These are phyloP conservation scores for Fusarium palustre DNA, from an alignment of 2,329 filamentous ascomycete species.

Conservation along the genomic window DNA sequence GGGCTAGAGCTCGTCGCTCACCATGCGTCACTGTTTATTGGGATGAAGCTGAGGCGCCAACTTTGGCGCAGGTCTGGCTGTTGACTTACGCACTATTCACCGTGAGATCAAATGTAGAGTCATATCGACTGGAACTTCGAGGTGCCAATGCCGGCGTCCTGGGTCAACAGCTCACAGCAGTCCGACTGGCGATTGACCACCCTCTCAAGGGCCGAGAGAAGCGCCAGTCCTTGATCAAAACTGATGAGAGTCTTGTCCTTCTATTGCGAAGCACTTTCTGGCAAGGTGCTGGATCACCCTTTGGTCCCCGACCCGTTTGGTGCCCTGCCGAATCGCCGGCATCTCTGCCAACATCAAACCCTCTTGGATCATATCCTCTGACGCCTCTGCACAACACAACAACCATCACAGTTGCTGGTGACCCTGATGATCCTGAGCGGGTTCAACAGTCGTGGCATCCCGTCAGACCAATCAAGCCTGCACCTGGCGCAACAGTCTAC, in stretches of 20 bases:
- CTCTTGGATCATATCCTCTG: slow-evolving; percentile 61
- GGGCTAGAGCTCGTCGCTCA: slow-evolving; percentile 67
- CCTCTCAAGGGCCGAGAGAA: slow-evolving; percentile 54
- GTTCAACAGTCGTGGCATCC: slow-evolving; percentile 74
- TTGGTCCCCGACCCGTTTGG: slow-evolving; percentile 74
- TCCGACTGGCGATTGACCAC: slow-evolving; percentile 63
- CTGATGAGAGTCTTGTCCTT: slow-evolving; percentile 53
- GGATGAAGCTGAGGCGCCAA: slow-evolving; percentile 56
- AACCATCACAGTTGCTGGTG: slow-evolving; percentile 54
- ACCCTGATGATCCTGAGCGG: slow-evolving; percentile 56
- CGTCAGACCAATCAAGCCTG: slow-evolving; percentile 76
- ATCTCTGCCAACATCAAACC: slow-evolving; percentile 51
- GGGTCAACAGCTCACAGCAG: slow-evolving; percentile 57
- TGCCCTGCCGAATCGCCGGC: slow-evolving; percentile 59
- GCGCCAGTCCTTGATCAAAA: slow-evolving; percentile 36
- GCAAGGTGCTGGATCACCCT: slow-evolving; percentile 76
- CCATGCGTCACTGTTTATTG: slow-evolving; percentile 61
- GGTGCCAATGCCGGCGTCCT: slow-evolving; percentile 54
- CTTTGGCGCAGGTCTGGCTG: slow-evolving; percentile 65
- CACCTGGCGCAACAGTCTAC: slow-evolving; percentile 77
- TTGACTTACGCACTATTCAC: slow-evolving; percentile 65
- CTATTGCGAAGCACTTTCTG: slow-evolving; percentile 71
- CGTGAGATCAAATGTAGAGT: slow-evolving; percentile 60
- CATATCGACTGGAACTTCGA: slow-evolving; percentile 60
- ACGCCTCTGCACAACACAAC: slow-evolving; percentile 62